Conservation (phyloP, 768 basidiomycete genomes). For the Lactarius hatsudake region DNA sequence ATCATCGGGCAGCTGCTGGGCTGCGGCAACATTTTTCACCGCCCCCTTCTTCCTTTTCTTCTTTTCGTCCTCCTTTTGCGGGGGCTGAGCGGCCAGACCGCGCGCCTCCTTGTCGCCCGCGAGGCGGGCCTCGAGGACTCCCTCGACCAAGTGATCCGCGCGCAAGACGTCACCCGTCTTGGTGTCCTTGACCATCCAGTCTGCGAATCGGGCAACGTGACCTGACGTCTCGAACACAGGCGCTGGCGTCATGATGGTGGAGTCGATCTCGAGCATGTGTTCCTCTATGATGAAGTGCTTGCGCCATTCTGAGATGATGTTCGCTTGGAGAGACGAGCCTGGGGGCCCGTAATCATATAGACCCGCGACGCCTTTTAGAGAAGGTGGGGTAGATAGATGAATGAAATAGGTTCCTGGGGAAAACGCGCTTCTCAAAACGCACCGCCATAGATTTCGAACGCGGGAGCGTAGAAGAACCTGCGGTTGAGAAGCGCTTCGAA, state of each 20-base stretch:
- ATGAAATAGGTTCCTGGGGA: background rate
- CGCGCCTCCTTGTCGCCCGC: slow-evolving; percentile 90
- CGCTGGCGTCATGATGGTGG: slow-evolving; percentile 95
- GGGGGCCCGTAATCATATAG: slow-evolving; percentile 98
- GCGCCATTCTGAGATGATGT: slow-evolving; percentile 95
- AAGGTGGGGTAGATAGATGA: slow-evolving; percentile 15
- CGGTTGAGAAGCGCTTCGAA: slow-evolving; percentile 85
- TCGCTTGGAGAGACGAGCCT: slow-evolving; percentile 92
- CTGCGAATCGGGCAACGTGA: slow-evolving; percentile 96
- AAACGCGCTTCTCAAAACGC: slow-evolving; percentile 32
- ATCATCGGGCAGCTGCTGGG: slow-evolving; percentile 70
- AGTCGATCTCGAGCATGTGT: slow-evolving; percentile 97
- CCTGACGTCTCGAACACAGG: slow-evolving; percentile 96
- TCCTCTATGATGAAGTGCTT: slow-evolving; percentile 98
- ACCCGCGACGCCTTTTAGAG: slow-evolving; percentile 79
- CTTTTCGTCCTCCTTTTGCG: slow-evolving; percentile 50
- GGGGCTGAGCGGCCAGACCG: slow-evolving; percentile 58
- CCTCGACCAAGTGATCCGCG: slow-evolving; percentile 94
- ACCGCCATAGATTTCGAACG: slow-evolving; percentile 99
- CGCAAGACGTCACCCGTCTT: slow-evolving; percentile 96
- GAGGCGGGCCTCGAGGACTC: slow-evolving; percentile 84
- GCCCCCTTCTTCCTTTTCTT: slow-evolving; percentile 79
- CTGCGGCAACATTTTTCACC: slow-evolving; percentile 58
- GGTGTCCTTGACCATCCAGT: slow-evolving; percentile 98
- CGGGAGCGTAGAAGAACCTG: slow-evolving; percentile 96